Percentiles rank a stretch among this genome's conserved stretches.
phyloP scores from a whole-genome alignment of 2,329 filamentous ascomycete species.

The Ustulina deusta region DNA sequence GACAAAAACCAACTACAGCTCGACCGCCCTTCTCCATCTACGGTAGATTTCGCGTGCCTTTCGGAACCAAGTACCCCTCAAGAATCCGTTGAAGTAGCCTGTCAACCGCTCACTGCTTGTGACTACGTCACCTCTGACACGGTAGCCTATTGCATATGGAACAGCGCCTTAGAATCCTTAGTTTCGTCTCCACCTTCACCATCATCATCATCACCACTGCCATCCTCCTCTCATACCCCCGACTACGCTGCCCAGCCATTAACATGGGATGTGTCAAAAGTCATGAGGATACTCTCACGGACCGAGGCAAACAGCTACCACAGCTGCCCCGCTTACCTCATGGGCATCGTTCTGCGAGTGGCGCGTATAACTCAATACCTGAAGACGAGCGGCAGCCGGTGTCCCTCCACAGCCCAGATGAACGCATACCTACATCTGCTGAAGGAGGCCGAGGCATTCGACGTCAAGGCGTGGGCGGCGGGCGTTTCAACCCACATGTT shows the following conservation, averaged over 20 bases:
- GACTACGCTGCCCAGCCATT: conserved; percentile 52
- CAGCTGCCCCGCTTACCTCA: conserved; percentile 52
- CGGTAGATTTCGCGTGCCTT: conserved; percentile 8
- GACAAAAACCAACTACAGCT: not conserved
- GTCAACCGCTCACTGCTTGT: conserved; percentile 43
- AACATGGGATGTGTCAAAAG: conserved; percentile 41
- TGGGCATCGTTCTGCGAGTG: conserved; percentile 59
- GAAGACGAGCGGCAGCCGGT: conserved; percentile 40
- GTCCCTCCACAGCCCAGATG: conserved; percentile 52
- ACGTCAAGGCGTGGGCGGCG: conserved; percentile 58
- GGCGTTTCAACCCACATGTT: conserved; percentile 52
- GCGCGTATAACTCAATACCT: conserved; percentile 59
- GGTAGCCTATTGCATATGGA: conserved; percentile 51
- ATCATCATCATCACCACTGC: conserved; percentile 8
- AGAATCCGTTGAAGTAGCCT: conserved; percentile 1
- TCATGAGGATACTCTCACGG: conserved; percentile 45
- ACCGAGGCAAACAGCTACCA: conserved; percentile 51
- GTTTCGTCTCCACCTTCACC: conserved; percentile 49
- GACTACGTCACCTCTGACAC: conserved; percentile 63
- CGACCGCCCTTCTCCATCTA: conserved; percentile 3
- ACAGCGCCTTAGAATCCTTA: conserved; percentile 52
- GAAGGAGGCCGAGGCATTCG: conserved; percentile 56
- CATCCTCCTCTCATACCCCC: not conserved
- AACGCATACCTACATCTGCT: conserved; percentile 56
- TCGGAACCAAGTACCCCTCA: not conserved